Percentiles rank a stretch among this genome's conserved stretches.
phyloP scores from a whole-genome alignment of 1,139 yeast genomes.

The Pichia sp. region DNA sequence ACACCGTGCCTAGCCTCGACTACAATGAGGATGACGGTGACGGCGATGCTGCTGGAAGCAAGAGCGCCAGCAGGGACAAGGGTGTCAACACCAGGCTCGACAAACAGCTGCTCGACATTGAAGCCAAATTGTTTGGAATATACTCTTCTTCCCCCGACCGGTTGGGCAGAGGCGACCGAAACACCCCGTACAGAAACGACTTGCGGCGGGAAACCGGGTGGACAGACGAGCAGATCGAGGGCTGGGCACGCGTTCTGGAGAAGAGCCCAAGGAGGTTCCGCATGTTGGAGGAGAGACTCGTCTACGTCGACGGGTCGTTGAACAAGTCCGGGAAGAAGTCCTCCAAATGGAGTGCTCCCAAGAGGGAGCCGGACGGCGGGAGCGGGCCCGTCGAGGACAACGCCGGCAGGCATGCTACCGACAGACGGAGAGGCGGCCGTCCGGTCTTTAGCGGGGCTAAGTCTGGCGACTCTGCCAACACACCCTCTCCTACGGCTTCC shows the following conservation, averaged over 20 bases:
- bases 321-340: conserved; percentile 19
- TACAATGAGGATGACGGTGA: neutral
- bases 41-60: neutral
- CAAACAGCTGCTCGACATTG: conserved; percentile 34
- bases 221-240: conserved; percentile 90
- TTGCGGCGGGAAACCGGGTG: conserved; percentile 54
- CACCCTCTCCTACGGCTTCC: neutral
- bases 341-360: conserved; percentile 17
- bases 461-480: neutral
- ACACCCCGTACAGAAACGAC: conserved; percentile 45
- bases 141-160: conserved; percentile 49
- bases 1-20: conserved; percentile 32
- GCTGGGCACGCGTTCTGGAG: conserved; percentile 78
- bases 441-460: conserved; percentile 9
- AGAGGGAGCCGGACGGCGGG: conserved; percentile 19
- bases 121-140: conserved; percentile 53
- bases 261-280: conserved; percentile 59
- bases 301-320: conserved; percentile 37
- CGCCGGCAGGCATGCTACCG: conserved; percentile 3
- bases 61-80: conserved; percentile 8
- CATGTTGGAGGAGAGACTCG: conserved; percentile 57
- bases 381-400: neutral
- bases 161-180: conserved; percentile 51
- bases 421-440: conserved; percentile 11
- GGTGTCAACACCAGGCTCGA: conserved; percentile 19